These are phyloP conservation scores for Allantophomopsis cytisporea DNA, from an alignment of 2,329 filamentous ascomycete genomes.

Conservation along the genomic window DNA sequence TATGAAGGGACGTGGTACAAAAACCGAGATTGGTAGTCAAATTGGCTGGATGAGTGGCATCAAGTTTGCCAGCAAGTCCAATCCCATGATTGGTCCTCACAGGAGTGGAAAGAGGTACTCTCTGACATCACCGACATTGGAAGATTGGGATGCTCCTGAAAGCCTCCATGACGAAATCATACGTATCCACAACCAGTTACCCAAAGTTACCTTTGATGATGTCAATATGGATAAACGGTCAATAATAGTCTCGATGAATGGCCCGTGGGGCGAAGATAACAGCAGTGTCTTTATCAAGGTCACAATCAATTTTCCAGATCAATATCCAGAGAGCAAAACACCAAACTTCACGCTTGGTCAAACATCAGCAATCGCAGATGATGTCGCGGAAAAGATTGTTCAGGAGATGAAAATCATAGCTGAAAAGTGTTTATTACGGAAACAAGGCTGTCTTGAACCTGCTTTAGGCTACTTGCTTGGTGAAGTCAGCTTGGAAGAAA, in stretches of 20 bases:
- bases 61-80: constrained; percentile 33
- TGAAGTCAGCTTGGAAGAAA: constrained; percentile 45
- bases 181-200: constrained; percentile 45
- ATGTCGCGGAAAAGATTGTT: constrained; percentile 37
- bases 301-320: constrained; percentile 42
- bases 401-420: constrained; percentile 42
- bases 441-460: constrained; percentile 48
- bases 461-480: constrained; percentile 50
- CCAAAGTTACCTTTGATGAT: constrained; percentile 50
- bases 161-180: constrained; percentile 51
- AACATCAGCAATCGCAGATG: constrained; percentile 45
- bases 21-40: constrained; percentile 34
- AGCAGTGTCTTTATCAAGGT: constrained; percentile 48
- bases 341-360: constrained; percentile 48
- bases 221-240: constrained; percentile 48
- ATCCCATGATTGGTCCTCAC: constrained; percentile 6
- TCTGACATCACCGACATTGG: constrained; percentile 16
- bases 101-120: constrained; percentile 15
- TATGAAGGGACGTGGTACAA: constrained; percentile 15
- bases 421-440: constrained; percentile 37
- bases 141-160: constrained; percentile 43
- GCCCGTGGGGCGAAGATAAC: constrained; percentile 45
- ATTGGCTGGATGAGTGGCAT: constrained; percentile 61
- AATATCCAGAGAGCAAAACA: constrained; percentile 42
- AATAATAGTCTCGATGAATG: constrained; percentile 46